Base-by-base conservation (phyloP, 768 basidiomycete genomes). In the Leccinum subtestaceum region DNA sequence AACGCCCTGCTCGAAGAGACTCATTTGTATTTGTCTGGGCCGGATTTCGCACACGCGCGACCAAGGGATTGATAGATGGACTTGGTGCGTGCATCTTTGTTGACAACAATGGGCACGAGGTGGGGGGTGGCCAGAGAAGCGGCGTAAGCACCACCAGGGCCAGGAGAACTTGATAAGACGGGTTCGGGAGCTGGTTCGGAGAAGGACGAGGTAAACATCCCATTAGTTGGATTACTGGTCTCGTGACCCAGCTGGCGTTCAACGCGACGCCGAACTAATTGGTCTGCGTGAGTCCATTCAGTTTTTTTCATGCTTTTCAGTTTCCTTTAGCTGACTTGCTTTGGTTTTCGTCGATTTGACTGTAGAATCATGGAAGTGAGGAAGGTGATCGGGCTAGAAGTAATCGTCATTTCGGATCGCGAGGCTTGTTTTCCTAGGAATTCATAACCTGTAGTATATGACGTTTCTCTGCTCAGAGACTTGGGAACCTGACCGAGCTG, bases 361-460 rank as follows among this genome's bases (percentile, higher is more conserved):
- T 25, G 25, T 25, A 25, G 25, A 25, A 25, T 25, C 25, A 25
- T 25, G 25, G 25, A 25, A 25, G 25, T 25, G 25, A 76, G 84
- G 61, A 89, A 93, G 70, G 81, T 89, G 13, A 72, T 77, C 29
- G 86, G 81, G 63, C 78, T 92, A 53, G 84, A 87, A 51, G 91
- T 90, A 2, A 85, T 93, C 55, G 76, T 89, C 32, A 91, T 88
- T 70, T 81, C 84, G 21, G 81, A 79, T 63, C 91, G 87, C 62
- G 83, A 87, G 56, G 84, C 86, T 56, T 75, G 73, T 15, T 71
- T 70, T 52, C 66, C 67, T 48, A 21, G 53, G 6, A 23, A 62
- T 29, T 55, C 64, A 2, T 72, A 59, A 71, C 31, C 19, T 55
- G 43, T 57, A 51, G 19, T 43, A 43, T 43, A 15, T 15, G 46